phyloP scores from a whole-genome alignment of 768 basidiomycete genomes.

The Pseudohyphozyma bogoriensis region DNA sequence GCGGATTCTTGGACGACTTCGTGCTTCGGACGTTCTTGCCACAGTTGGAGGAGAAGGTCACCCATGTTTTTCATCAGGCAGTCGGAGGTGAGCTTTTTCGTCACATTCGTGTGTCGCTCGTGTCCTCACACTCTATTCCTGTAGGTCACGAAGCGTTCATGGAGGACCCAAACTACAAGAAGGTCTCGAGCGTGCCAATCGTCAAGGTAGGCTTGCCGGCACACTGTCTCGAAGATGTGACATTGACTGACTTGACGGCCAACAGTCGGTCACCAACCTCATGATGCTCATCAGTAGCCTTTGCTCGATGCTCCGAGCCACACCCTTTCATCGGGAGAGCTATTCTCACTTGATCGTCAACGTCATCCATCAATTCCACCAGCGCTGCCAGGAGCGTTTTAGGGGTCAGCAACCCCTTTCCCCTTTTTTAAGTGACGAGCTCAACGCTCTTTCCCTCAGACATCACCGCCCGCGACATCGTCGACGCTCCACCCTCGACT shows the following conservation, averaged over 20 bases:
- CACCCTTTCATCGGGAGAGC: constrained; percentile 89
- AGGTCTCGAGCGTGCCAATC: constrained; percentile 61
- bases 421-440: no score
- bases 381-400: constrained; percentile 80
- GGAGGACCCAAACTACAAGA: constrained; percentile 58
- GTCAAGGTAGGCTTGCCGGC: constrained; percentile 65
- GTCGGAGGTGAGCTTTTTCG: constrained; percentile 43
- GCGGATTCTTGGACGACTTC: constrained; percentile 45
- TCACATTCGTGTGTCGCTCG: constrained; percentile 31
- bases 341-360: constrained; percentile 87
- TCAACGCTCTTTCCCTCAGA: constrained; percentile 35
- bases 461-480: constrained; percentile 41
- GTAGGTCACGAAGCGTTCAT: constrained; percentile 77
- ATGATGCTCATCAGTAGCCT: constrained; percentile 85
- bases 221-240: neutral
- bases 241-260: neutral
- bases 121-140: neutral
- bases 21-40: constrained; percentile 86
- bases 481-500: neutral
- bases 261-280: constrained; percentile 69
- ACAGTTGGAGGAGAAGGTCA: constrained; percentile 88
- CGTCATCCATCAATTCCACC: constrained; percentile 92
- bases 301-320: constrained; percentile 77
- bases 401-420: constrained; percentile 46
- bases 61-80: constrained; percentile 71